Evolutionary conservation across 768 basidiomycete species (phyloP), one percentile per base, ranked within the genome.

Genomic region (Mycena metata): DNA sequence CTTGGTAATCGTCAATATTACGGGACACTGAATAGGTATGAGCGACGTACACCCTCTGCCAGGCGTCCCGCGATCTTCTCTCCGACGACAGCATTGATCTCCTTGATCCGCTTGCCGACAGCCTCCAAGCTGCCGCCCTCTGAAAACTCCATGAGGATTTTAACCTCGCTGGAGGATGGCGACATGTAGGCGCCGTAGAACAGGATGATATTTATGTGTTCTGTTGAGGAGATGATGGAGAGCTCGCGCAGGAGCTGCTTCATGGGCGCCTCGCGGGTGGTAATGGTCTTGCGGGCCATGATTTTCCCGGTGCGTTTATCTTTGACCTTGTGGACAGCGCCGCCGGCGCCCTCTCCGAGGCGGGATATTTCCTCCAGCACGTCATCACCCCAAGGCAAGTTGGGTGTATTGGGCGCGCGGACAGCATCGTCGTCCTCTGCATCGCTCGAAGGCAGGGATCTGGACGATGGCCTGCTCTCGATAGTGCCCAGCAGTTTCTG

Each of bases 201-300:
- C 52, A 86, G 85, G 67, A 96, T 90, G 79, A 99, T 97, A 75
- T 97, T 97, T 72, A 88, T 80, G 74, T 97, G 94, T 54, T 89
- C 83, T 61, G 92, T 95, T 61, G 90, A 88, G 56, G 94, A 91
- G 73, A 95, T 95, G 79, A 98, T 97, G 61, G 89, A 89, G 62
- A 99, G 85, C 81, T 99, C 98, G 64, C 98, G 90, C 65, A 96
- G 84, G 66, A 99, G 89, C 83, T 99, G 97, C 81, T 92, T 93
- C 81, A 92, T 86, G 19, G 96, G 96, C 51, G 95, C 97, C 74
- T 94, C 93, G 63, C 90, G 90, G 12, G 94, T 95, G 35, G 94
- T 94, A 76, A 97, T 96, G 11, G 95, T 93, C 84, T 99, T 99
- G 75, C 96, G 90, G 6, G 98, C 98, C 89, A 98, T 91, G 73